Percentiles rank a stretch among this genome's conserved stretches.
phyloP scores from a whole-genome alignment of 164 flowering plant genomes.

The Vitis amurensis region DNA sequence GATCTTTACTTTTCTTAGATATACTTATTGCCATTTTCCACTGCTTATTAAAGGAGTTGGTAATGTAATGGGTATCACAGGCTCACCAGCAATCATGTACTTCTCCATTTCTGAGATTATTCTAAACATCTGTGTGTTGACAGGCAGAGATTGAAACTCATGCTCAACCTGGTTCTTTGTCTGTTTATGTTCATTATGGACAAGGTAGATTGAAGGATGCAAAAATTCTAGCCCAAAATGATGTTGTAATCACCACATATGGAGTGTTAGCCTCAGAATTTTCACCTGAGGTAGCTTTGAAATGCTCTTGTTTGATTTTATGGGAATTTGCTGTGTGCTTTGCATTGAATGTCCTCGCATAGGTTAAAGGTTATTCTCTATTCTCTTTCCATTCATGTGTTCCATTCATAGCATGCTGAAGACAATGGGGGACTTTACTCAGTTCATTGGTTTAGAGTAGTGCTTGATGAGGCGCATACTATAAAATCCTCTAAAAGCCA shows the following conservation, averaged over 20 bases:
- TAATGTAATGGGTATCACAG: neutral
- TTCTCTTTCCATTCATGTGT: constrained; percentile 1
- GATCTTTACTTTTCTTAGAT: neutral
- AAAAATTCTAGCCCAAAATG: constrained; percentile 60
- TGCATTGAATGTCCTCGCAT: neutral
- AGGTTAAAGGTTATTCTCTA: neutral
- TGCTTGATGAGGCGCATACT: constrained; percentile 98
- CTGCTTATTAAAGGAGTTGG: neutral
- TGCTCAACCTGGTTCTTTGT: constrained; percentile 68
- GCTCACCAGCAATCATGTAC: neutral
- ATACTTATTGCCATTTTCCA: no score
- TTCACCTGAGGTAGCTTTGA: constrained; percentile 66
- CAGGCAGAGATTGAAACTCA: constrained; percentile 96
- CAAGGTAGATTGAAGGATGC: constrained; percentile 85
- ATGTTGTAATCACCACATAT: constrained; percentile 91
- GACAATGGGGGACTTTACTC: constrained; percentile 77
- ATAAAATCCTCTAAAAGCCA: constrained; percentile 91
- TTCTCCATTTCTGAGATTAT: neutral
- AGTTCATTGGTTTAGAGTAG: constrained; percentile 88
- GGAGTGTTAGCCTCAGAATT: constrained; percentile 91
- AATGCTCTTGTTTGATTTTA: neutral
- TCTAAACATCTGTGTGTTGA: constrained; percentile 11
- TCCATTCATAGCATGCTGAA: constrained; percentile 55
- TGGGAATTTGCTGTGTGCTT: neutral
- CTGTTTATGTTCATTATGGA: constrained; percentile 90